Evolutionary conservation across 75 land plant genomes (phyloP).

Genomic region (Pinus tabuliformis): DNA sequence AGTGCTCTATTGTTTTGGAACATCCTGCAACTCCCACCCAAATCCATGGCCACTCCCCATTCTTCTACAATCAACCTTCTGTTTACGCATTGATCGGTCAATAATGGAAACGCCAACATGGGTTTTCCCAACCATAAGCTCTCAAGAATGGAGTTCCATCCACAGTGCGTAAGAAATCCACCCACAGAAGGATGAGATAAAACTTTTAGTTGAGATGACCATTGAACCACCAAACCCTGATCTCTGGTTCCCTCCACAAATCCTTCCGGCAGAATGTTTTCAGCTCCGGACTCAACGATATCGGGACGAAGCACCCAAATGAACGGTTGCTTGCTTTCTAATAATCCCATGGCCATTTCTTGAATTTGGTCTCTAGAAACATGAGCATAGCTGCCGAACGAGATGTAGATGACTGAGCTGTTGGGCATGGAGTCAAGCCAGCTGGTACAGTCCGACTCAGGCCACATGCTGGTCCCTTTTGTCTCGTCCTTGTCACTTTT

Average conservation of each 20-base stretch:
- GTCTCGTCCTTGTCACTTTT: background rate
- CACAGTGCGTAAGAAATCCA: conserved; percentile 60
- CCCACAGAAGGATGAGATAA: conserved; percentile 46
- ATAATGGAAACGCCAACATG: conserved; percentile 50
- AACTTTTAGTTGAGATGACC: conserved; percentile 44
- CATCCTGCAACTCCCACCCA: conserved; percentile 8
- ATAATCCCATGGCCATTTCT: conserved; percentile 44
- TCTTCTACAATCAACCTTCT: conserved; percentile 44
- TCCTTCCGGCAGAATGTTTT: conserved; percentile 38
- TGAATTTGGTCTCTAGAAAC: conserved; percentile 19
- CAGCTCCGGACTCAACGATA: conserved; percentile 24
- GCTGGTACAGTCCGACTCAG: conserved; percentile 34
- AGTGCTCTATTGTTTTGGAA: background rate
- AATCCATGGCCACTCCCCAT: conserved; percentile 37
- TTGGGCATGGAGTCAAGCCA: conserved; percentile 43
- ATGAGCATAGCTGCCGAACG: conserved; percentile 52
- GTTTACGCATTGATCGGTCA: conserved; percentile 52
- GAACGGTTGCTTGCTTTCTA: conserved; percentile 29
- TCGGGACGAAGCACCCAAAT: conserved; percentile 59
- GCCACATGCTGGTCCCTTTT: conserved; percentile 27
- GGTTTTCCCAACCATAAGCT: conserved; percentile 49
- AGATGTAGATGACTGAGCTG: conserved; percentile 48
- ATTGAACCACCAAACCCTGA: conserved; percentile 36
- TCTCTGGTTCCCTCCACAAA: conserved; percentile 24
- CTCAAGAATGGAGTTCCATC: conserved; percentile 70